These are phyloP conservation scores for Populus tomentosa DNA, from an alignment of 441 rosid species.

Conservation along the genomic window DNA sequence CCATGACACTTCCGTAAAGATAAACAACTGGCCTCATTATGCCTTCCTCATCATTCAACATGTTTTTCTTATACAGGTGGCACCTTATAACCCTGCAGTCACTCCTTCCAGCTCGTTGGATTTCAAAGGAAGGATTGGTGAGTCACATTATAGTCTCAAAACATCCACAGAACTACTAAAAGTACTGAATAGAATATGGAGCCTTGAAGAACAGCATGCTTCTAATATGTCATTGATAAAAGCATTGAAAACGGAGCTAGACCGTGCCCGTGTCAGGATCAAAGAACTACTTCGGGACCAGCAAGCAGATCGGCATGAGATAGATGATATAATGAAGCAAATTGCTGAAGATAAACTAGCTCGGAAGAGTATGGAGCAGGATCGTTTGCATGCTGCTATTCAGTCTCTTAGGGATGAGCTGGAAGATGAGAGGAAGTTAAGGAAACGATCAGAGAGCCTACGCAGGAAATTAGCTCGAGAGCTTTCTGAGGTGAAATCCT, in stretches of 20 bases:
- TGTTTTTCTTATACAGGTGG: conserved; percentile 47
- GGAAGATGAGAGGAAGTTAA: conserved; percentile 84
- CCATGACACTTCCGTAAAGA: not conserved
- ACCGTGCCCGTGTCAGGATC: conserved; percentile 60
- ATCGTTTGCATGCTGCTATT: conserved; percentile 58
- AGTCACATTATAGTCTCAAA: conserved; percentile 65
- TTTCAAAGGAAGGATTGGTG: conserved; percentile 61
- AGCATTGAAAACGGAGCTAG: conserved; percentile 66
- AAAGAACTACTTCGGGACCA: conserved; percentile 77
- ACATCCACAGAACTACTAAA: conserved; percentile 89
- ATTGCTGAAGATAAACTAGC: conserved; percentile 68
- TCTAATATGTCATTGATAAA: conserved; percentile 62
- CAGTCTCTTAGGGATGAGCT: conserved; percentile 71
- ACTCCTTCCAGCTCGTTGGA: conserved; percentile 48
- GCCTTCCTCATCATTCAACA: conserved; percentile 1
- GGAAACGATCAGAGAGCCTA: conserved; percentile 75
- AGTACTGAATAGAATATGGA: conserved; percentile 89
- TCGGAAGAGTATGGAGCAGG: conserved; percentile 65
- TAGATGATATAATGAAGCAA: conserved; percentile 80
- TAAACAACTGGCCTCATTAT: not conserved
- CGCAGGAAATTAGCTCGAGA: conserved; percentile 84
- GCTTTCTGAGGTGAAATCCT: conserved; percentile 57
- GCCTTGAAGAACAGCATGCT: conserved; percentile 86
- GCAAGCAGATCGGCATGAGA: conserved; percentile 61
- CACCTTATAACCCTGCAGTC: conserved; percentile 48